These are phyloP conservation scores for Jatropha podagrica DNA, from an alignment of 441 rosid genomes.

Conservation along the genomic window DNA sequence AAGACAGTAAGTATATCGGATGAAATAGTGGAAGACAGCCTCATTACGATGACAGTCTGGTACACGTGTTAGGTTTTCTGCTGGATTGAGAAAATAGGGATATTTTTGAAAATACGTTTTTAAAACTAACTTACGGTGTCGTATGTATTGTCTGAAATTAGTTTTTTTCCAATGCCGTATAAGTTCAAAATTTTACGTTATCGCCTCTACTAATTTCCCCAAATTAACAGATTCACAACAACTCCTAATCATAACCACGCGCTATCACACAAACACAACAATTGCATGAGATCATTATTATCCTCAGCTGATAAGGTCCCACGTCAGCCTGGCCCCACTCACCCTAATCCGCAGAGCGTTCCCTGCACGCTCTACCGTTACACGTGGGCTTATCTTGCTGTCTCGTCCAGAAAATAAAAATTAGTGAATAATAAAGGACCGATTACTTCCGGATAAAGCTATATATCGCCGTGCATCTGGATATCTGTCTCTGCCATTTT, in stretches of 20 bases:
- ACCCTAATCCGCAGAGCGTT: conserved; percentile 20
- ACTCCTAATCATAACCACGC: conserved; percentile 10
- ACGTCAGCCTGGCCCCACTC: conserved; percentile 25
- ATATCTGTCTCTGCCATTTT: neutral
- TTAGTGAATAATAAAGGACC: neutral
- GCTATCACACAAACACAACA: neutral
- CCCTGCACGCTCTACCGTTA: neutral
- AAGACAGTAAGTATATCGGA: too few species aligned
- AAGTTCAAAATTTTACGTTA: neutral
- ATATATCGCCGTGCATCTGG: neutral
- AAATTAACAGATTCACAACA: neutral
- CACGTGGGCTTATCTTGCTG: conserved; percentile 2
- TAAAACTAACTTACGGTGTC: too few species aligned
- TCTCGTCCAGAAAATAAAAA: neutral
- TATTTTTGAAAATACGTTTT: too few species aligned
- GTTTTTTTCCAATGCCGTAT: neutral
- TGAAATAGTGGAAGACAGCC: too few species aligned
- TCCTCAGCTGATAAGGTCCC: conserved; percentile 28
- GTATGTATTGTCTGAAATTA: neutral
- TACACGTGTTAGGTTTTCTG: too few species aligned
- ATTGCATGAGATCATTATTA: conserved; percentile 14
- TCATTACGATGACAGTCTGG: too few species aligned
- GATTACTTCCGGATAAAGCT: neutral
- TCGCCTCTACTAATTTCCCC: neutral
- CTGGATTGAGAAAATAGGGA: neutral